Base-by-base conservation (phyloP, 805 yeast species). In the Nakazawaea pomicola region DNA sequence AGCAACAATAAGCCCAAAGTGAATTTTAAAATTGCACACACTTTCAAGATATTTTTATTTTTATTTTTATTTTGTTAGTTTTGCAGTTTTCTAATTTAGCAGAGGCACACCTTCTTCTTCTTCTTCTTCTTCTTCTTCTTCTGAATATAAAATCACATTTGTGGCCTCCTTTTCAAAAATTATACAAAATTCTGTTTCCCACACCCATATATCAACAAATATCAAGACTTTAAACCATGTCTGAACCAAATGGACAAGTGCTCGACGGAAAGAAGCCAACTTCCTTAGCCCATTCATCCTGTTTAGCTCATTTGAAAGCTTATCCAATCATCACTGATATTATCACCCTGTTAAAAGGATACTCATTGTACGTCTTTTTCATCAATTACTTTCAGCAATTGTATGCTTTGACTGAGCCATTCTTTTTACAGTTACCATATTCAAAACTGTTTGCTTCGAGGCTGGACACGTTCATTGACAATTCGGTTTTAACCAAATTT, bases 321-420 rank as follows among this genome's bases (percentile, higher is more conserved):
- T 63, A 63, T 38, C 66, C 67, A 6, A 30, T 59, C 5, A 51
- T 59, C 33, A 40, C 51, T 6, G 65, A 61, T 17, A 29, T 51
- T 12, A 34, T 46, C 32, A 36, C 43, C 4, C 49, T 44, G 12
- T 33, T 53, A 4, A 38, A 46, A 11, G 41, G 43, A 12, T 49
- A 50, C 20, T 46, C 54, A 14, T 28, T 52, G 1, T 45, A 46
- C 33, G 44, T 41, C 23, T 36, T 48, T n/a, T 32, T 54, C n/a
- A 43, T 46, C 33, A 24, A 45, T 9, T 50, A 55, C 30, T 29
- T 49, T n/a, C 38, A 47, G 16, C 36, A 47, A 1, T 37, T 48
- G 1, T 27, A 47, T 11, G 6, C 41, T 6, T 43, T 46, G 15
- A 19, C 46, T 8, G 32, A 48, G 4, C 36, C 44, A 5, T 46